Percentiles rank a stretch among this genome's conserved stretches.
Evolutionary conservation across 495 filamentous ascomycete genomes (phyloP).

Genomic region (Penicillium coffeae): DNA sequence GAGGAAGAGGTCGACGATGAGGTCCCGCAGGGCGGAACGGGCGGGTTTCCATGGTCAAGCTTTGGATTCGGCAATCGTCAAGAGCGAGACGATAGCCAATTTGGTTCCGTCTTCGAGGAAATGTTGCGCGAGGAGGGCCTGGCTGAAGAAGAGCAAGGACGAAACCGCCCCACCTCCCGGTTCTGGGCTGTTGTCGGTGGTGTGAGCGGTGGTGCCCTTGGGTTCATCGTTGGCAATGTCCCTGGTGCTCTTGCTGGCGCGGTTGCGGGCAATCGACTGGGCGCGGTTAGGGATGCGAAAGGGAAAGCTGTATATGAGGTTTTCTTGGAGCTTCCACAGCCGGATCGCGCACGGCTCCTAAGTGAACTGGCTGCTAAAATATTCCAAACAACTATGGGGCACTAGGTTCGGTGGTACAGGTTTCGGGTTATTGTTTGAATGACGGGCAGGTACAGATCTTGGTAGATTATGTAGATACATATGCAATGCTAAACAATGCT

Average conservation of each 20-base stretch:
- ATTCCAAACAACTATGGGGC: constrained; percentile 48
- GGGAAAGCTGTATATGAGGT: constrained; percentile 96
- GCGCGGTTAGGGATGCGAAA: constrained; percentile 79
- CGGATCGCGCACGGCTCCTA: constrained; percentile 71
- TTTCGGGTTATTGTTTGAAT: neutral
- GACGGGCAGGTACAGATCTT: neutral
- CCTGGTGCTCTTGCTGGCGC: constrained; percentile 86
- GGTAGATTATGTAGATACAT: neutral
- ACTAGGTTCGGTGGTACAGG: constrained; percentile 3
- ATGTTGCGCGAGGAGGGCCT: constrained; percentile 95
- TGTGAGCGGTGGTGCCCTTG: constrained; percentile 81
- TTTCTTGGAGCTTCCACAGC: constrained; percentile 75
- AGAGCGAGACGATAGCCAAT: constrained; percentile 67
- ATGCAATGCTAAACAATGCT: neutral
- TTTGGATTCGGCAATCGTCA: constrained; percentile 57
- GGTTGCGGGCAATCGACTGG: constrained; percentile 86
- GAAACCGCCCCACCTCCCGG: constrained; percentile 54
- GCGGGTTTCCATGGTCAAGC: constrained; percentile 56
- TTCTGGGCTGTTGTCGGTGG: constrained; percentile 89
- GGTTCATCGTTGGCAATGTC: constrained; percentile 91
- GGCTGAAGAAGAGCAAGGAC: constrained; percentile 50
- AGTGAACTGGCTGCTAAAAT: constrained; percentile 72
- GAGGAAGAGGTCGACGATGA: constrained; percentile 58
- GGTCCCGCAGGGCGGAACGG: constrained; percentile 44
- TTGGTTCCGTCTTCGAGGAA: constrained; percentile 91